Percentiles rank a stretch among this genome's conserved stretches.
Conservation (phyloP, 1,284 basidiomycete genomes). For the Sphagnurus paluster region DNA sequence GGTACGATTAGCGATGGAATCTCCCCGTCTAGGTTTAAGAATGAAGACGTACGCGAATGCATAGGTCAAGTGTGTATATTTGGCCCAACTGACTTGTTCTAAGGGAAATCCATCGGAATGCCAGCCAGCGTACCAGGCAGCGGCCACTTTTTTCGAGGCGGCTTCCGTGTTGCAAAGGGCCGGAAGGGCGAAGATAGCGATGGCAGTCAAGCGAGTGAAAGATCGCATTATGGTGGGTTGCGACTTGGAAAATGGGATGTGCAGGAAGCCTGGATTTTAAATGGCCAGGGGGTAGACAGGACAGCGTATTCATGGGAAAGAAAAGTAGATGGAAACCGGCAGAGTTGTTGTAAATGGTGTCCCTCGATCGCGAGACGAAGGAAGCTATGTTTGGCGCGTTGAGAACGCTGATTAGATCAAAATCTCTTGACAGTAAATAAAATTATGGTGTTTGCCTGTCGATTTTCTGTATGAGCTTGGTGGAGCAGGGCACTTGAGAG, state of each 20-base stretch:
- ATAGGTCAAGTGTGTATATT: constrained; percentile 52
- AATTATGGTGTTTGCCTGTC: no score
- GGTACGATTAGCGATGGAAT: neutral
- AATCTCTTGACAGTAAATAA: no score
- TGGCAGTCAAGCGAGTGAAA: constrained; percentile 5
- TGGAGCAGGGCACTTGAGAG: no score
- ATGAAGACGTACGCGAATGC: constrained; percentile 55
- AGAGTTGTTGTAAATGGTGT: no score
- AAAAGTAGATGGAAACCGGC: no score
- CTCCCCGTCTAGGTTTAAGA: neutral
- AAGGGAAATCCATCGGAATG: constrained; percentile 42
- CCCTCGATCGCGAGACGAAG: neutral
- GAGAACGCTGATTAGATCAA: no score
- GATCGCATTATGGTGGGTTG: neutral
- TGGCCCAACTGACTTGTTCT: constrained; percentile 45
- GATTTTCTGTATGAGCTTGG: no score
- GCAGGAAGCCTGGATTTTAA: neutral
- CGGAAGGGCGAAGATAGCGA: constrained; percentile 13
- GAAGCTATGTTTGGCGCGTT: neutral
- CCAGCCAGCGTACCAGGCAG: constrained; percentile 48
- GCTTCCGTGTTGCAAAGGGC: constrained; percentile 11
- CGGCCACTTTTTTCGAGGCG: constrained; percentile 26
- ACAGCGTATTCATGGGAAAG: no score
- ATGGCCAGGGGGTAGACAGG: neutral
- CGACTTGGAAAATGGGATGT: neutral